Evolutionary conservation across 1,284 basidiomycete genomes (phyloP).

Genomic region (Trichosporon asahii): DNA sequence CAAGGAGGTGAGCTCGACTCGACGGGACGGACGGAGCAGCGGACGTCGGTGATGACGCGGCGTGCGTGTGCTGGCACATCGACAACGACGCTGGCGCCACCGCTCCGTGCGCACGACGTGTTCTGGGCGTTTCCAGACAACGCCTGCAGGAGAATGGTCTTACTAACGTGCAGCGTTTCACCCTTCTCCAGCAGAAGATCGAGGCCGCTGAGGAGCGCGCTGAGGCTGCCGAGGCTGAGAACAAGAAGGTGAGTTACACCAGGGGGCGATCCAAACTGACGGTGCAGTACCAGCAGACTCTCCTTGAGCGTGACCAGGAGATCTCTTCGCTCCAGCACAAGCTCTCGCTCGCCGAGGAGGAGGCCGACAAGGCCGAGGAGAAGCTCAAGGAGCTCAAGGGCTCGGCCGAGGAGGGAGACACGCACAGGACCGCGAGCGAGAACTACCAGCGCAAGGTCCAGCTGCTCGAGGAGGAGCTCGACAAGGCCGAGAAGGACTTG

Average conservation of each 20-base stretch:
- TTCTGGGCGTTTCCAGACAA: background rate
- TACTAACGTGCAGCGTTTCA: conserved; percentile 55
- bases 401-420: conserved; percentile 68
- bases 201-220: conserved; percentile 75
- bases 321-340: conserved; percentile 79
- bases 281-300: conserved; percentile 62
- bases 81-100: background rate
- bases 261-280: background rate
- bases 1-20: conserved; percentile 53
- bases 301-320: conserved; percentile 84
- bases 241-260: conserved; percentile 60
- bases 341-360: conserved; percentile 65
- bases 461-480: conserved; percentile 91
- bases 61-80: background rate
- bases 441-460: conserved; percentile 79
- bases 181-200: conserved; percentile 75
- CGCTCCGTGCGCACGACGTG: background rate
- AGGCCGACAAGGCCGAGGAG: conserved; percentile 74
- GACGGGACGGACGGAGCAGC: background rate
- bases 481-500: conserved; percentile 91
- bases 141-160: conserved; percentile 36
- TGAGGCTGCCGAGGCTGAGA: conserved; percentile 73
- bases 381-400: conserved; percentile 70
- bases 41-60: background rate
- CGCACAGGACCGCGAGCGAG: conserved; percentile 71